Evolutionary conservation across 345 rosid species (phyloP), one percentile per base, ranked within the genome.

Genomic region (Pugionium cornutum): DNA sequence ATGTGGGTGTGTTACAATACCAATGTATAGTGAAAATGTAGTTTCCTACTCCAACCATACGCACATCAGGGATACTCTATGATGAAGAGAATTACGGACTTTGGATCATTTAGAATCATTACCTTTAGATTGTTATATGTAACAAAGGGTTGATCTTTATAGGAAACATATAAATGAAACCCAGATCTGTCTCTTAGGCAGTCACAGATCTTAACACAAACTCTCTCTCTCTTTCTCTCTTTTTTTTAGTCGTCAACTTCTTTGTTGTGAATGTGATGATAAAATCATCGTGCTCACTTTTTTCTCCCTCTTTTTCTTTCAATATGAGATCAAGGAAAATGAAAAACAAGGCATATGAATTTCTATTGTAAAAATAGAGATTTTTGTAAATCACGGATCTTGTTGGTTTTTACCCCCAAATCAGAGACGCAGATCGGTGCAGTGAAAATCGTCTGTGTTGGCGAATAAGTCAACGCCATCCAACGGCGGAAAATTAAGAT

Each of bases 401-500:
- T 18, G 18, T 18, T 18, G 27, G 4, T 25, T n/a, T 9, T 26
- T 25, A 47, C 47, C 48, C 8, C 1, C 57, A 33, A 41, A 57
- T 56, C 83, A 91, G 58, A 91, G 96, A 69, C 97, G 82, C 48
- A 91, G 72, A 47, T 84, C 85, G 43, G 97, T 87, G 64, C 88
- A 82, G 67, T 71, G 89, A 40, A 90, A 84, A 80, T 85, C 89
- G 62, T 79, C 91, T 3, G 47, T 4, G 39, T 81, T 83, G 40
- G 49, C 18, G 45, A 43, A 52, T 27, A 75, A 74, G 82, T 79
- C 87, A 36, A 62, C 79, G 46, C 74, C 83, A 71, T 81, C 92
- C 86, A 78, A 67, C 68, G 97, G 91, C 31, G 96, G 96, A 32
- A 83, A 70, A 74, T 91, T 91, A 18, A 91, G 97, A 86, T 91